Evolutionary conservation across 768 basidiomycete species (phyloP).

Genomic region (Pleurotus tuoliensis): DNA sequence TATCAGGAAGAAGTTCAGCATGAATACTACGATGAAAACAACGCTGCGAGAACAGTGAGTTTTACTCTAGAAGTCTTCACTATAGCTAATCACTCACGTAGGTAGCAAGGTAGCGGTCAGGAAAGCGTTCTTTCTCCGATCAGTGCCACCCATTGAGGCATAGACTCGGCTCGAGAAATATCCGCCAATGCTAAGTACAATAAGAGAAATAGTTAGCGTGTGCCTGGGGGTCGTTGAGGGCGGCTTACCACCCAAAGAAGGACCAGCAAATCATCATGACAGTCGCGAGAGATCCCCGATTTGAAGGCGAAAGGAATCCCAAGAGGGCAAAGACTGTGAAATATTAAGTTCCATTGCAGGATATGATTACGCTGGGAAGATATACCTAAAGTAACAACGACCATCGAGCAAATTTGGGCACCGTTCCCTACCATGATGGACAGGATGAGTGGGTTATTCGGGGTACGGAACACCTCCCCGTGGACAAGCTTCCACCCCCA

Average conservation of each 20-base stretch:
- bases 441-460: conserved; percentile 69
- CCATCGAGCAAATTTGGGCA: conserved; percentile 82
- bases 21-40: conserved; percentile 81
- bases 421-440: conserved; percentile 92
- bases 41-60: conserved; percentile 38
- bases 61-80: not conserved
- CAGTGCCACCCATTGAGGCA: conserved; percentile 69
- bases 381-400: conserved; percentile 77
- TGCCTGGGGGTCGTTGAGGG: not conserved
- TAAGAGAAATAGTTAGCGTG: conserved; percentile 3
- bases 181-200: conserved; percentile 65
- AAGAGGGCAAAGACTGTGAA: conserved; percentile 79
- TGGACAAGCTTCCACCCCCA: conserved; percentile 99
- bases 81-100: conserved; percentile 46
- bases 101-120: conserved; percentile 87
- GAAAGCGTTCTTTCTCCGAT: conserved; percentile 80
- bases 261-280: conserved; percentile 96
- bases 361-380: not conserved
- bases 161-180: conserved; percentile 86
- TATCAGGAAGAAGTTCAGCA: conserved; percentile 90
- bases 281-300: conserved; percentile 90
- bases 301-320: conserved; percentile 93
- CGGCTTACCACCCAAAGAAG: conserved; percentile 74
- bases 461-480: conserved; percentile 91
- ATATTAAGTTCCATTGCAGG: not conserved